Evolutionary conservation across 2,329 filamentous ascomycete genomes (phyloP).

Genomic region (Aspergillus sp.): DNA sequence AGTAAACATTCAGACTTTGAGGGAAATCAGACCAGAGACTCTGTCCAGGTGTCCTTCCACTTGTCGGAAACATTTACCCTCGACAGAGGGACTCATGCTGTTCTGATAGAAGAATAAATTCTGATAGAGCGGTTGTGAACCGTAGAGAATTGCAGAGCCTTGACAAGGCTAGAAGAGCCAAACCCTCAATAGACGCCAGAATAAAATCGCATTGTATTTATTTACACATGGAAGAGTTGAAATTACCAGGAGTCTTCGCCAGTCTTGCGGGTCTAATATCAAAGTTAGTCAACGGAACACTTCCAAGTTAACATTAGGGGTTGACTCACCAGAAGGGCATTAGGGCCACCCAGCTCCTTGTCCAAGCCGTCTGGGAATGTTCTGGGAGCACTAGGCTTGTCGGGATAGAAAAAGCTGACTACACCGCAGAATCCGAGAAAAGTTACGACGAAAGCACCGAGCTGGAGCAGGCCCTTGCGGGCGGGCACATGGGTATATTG

Average conservation of each 20-base stretch:
- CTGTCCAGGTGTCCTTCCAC: neutral
- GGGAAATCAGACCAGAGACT: neutral
- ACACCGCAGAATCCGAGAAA: constrained; percentile 69
- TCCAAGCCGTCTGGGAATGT: constrained; percentile 73
- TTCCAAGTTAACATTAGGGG: neutral
- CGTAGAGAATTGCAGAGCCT: neutral
- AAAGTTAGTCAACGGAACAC: constrained; percentile 19
- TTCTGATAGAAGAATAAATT: neutral
- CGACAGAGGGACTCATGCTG: neutral
- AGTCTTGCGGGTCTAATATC: constrained; percentile 43
- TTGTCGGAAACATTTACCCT: neutral
- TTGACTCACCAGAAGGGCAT: constrained; percentile 66
- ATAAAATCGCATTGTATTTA: constrained; percentile 45
- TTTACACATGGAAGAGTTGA: constrained; percentile 39
- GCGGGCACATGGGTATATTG: constrained; percentile 85
- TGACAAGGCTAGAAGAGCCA: constrained; percentile 24
- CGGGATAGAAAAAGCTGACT: constrained; percentile 73
- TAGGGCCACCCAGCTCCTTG: constrained; percentile 73
- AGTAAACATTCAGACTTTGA: neutral
- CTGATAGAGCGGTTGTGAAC: neutral
- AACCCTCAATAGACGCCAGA: constrained; percentile 37
- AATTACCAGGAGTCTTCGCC: constrained; percentile 44
- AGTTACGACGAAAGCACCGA: constrained; percentile 68
- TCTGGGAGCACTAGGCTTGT: constrained; percentile 69
- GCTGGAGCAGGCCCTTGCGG: constrained; percentile 69